A percentile compares a stretch with the other conserved stretches of the same genome.
phyloP scores from a whole-genome alignment of 495 filamentous ascomycete species.

The Acidomyces sp. region DNA sequence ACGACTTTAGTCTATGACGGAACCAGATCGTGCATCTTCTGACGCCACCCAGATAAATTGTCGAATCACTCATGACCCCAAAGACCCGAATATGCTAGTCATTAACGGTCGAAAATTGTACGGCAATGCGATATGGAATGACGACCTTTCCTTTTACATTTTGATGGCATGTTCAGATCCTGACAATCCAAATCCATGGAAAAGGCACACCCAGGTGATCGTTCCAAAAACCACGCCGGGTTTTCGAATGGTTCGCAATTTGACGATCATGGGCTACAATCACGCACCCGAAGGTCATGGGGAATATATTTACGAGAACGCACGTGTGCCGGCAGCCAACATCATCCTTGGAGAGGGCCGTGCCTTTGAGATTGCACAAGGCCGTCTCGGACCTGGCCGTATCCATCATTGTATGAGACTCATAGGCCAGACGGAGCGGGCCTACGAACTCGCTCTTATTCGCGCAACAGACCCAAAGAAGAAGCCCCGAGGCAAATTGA shows the following conservation, averaged over 20 bases:
- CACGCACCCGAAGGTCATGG: conserved; percentile 33
- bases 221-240: conserved; percentile 29
- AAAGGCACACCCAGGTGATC: conserved; percentile 29
- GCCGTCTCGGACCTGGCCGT: conserved; percentile 30
- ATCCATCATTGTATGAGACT: conserved; percentile 35
- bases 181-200: conserved; percentile 29
- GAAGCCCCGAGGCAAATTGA: conserved; percentile 30
- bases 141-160: conserved; percentile 30
- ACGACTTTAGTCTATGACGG: no score
- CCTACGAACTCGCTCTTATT: conserved; percentile 30
- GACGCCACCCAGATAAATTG: conserved; percentile 32
- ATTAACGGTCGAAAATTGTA: conserved; percentile 34
- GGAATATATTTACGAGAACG: conserved; percentile 32
- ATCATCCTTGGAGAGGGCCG: conserved; percentile 34
- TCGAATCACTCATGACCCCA: conserved; percentile 21
- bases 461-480: conserved; percentile 28
- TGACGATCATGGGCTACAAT: conserved; percentile 34
- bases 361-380: conserved; percentile 34
- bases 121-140: conserved; percentile 29
- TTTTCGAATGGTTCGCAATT: conserved; percentile 28
- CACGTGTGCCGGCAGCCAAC: conserved; percentile 28
- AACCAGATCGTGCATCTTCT: conserved; percentile 31
- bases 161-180: conserved; percentile 34
- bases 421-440: conserved; percentile 31
- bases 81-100: conserved; percentile 26